Base-by-base conservation (phyloP, 352 stramenopile species). In the Halophytophthora batemanensis region DNA sequence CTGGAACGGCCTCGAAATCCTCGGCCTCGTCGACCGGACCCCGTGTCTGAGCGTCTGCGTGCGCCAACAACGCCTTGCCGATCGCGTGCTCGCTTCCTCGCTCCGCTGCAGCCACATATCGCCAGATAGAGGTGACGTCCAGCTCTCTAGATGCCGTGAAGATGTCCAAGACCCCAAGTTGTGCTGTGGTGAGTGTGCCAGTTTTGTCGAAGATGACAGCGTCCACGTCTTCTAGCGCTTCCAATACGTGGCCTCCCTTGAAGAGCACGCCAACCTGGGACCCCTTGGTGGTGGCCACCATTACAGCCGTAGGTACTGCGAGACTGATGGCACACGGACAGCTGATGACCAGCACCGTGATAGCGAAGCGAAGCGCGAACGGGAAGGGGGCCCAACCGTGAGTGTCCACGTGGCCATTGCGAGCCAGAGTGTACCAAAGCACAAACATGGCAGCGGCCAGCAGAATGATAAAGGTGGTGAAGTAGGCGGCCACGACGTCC, bases 131-230 rank as follows among this genome's bases (percentile, higher is more conserved):
- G 37, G 21, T 33, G 14, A 33, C 18, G 36, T 56, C 31, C 6
- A 68, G 2, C 6, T n/a, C 18, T 34, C 57, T 37, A 11, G 19
- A 36, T n/a, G 52, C 46, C 2, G 21, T 61, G 19, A 64, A 67
- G 2, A 60, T 49, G 50, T 34, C 44, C 49, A 52, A 17, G 22
- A 90, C 68, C 0, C 72, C 59, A 41, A 88, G 61, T 6, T 75
- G 71, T 3, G 77, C 80, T 14, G 53, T 79, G 15, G 82, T 92
- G 31, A 90, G 74, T 8, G 82, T 92, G 5, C 82, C 82, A 1
- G 82, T 92, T 61, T 92, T 92, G 61, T 92, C 79, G 43, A 92
- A 90, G 45, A 92, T 70, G n/a, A 92, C 69, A 15, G 71, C 74
- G 56, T 88, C 68, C 34, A 89, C 72, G 25, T 79, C 49, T 34